These are phyloP conservation scores for Arctostaphylos glauca DNA, from an alignment of 148 eudicot species.

Conservation along the genomic window DNA sequence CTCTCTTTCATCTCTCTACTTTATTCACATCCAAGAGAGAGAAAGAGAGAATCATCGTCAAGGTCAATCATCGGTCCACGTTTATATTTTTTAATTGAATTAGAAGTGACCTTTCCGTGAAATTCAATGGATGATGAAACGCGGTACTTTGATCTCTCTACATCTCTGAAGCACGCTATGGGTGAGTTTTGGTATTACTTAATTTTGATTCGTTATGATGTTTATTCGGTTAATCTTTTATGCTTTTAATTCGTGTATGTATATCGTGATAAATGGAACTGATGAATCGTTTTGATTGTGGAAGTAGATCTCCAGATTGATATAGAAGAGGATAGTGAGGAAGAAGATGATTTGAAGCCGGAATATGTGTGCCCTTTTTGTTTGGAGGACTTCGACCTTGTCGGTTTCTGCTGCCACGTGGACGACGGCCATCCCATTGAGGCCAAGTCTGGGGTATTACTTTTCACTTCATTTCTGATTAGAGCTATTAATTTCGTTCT, in stretches of 20 bases:
- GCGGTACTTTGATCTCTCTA: slow-evolving; percentile 26
- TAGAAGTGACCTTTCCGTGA: neutral
- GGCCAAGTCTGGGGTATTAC: slow-evolving; percentile 50
- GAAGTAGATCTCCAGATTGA: slow-evolving; percentile 32
- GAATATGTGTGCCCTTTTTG: slow-evolving; percentile 67
- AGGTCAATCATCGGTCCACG: neutral
- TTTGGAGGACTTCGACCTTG: slow-evolving; percentile 54
- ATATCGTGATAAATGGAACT: neutral
- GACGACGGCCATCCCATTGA: slow-evolving; percentile 57
- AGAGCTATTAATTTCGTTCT: neutral
- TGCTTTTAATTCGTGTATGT: neutral
- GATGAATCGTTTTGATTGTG: slow-evolving; percentile 14
- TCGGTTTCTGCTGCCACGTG: slow-evolving; percentile 66
- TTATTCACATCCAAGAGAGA: neutral
- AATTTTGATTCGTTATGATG: neutral
- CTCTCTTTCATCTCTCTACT: neutral
- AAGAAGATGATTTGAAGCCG: slow-evolving; percentile 31
- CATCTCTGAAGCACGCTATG: slow-evolving; percentile 30
- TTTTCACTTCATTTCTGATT: neutral
- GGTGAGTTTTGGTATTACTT: neutral
- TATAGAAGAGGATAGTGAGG: slow-evolving; percentile 39
- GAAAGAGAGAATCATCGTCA: slow-evolving; percentile 1
- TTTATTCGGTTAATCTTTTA: neutral
- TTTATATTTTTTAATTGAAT: neutral
- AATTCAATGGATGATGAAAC: slow-evolving; percentile 35